These are phyloP conservation scores for Globisporangium okanoganense DNA, from an alignment of 352 stramenopile genomes.

Conservation along the genomic window DNA sequence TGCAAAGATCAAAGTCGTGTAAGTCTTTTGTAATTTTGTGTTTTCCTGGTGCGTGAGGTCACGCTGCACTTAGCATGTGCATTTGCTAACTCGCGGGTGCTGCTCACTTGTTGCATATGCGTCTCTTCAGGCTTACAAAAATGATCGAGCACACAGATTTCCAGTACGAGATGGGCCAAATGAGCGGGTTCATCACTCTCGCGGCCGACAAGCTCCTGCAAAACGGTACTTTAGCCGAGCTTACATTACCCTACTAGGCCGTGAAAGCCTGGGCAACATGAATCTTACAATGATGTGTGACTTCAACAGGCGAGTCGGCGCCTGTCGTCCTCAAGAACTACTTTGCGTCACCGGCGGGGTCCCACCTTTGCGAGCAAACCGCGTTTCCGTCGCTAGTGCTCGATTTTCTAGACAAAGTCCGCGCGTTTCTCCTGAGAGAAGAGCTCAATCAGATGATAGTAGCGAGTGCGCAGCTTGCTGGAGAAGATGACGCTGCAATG, in stretches of 20 bases:
- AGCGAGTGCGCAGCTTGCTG: too few species aligned
- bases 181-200: constrained; percentile 43
- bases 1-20: constrained; percentile 49
- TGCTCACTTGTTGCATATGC: neutral
- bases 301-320: constrained; percentile 28
- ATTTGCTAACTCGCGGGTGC: neutral
- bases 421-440: constrained; percentile 39
- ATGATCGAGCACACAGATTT: constrained; percentile 36
- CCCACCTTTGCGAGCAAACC: constrained; percentile 59
- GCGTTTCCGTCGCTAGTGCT: constrained; percentile 64
- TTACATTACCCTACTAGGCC: neutral
- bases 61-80: neutral
- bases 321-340: constrained; percentile 41
- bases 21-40: too few species aligned
- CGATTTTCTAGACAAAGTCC: constrained; percentile 59
- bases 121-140: constrained; percentile 35
- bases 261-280: neutral
- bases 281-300: neutral
- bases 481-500: neutral
- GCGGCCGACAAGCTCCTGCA: constrained; percentile 40
- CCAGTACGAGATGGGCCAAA: constrained; percentile 31
- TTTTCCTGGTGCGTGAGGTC: too few species aligned
- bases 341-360: constrained; percentile 38
- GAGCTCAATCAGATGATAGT: constrained; percentile 32
- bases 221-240: constrained; percentile 23